These are phyloP conservation scores for Lizanozyma gosingica DNA, from an alignment of 1,139 yeast genomes.

Conservation along the genomic window DNA sequence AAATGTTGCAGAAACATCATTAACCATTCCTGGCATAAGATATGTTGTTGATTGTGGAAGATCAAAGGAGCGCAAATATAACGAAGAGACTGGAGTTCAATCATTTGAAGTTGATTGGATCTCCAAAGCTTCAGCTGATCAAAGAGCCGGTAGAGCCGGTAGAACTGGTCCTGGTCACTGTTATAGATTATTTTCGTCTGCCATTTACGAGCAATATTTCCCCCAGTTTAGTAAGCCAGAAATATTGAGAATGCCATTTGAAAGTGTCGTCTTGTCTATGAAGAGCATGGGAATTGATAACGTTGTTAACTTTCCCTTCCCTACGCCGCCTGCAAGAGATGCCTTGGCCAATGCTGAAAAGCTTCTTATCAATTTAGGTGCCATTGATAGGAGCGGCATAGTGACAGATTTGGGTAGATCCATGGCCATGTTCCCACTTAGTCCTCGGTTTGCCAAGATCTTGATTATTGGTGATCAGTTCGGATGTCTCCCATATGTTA, in stretches of 20 bases:
- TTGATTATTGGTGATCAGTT: conserved; percentile 81
- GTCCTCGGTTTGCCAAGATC: conserved; percentile 91
- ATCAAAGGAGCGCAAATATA: conserved; percentile 77
- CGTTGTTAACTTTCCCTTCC: conserved; percentile 89
- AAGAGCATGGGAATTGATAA: conserved; percentile 95
- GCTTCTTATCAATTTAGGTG: conserved; percentile 68
- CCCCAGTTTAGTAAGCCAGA: conserved; percentile 81
- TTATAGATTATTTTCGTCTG: conserved; percentile 89
- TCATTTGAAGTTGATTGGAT: conserved; percentile 90
- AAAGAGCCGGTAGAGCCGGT: conserved; percentile 97
- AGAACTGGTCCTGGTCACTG: conserved; percentile 99
- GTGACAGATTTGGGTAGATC: conserved; percentile 74
- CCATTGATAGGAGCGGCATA: conserved; percentile 43
- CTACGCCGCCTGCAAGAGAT: conserved; percentile 76
- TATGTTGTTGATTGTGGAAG: conserved; percentile 96
- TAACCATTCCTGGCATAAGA: conserved; percentile 92
- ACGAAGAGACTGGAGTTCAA: conserved; percentile 84
- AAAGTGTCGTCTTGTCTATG: conserved; percentile 89
- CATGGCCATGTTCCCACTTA: conserved; percentile 87
- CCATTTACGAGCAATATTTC: conserved; percentile 83
- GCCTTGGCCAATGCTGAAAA: conserved; percentile 60
- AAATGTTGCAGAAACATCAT: conserved; percentile 94
- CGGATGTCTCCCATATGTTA: conserved; percentile 74
- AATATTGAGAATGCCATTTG: conserved; percentile 90
- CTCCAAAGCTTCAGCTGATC: conserved; percentile 92